These are phyloP conservation scores for Coniochaeta sp. DNA, from an alignment of 2,329 filamentous ascomycete species.

Conservation along the genomic window DNA sequence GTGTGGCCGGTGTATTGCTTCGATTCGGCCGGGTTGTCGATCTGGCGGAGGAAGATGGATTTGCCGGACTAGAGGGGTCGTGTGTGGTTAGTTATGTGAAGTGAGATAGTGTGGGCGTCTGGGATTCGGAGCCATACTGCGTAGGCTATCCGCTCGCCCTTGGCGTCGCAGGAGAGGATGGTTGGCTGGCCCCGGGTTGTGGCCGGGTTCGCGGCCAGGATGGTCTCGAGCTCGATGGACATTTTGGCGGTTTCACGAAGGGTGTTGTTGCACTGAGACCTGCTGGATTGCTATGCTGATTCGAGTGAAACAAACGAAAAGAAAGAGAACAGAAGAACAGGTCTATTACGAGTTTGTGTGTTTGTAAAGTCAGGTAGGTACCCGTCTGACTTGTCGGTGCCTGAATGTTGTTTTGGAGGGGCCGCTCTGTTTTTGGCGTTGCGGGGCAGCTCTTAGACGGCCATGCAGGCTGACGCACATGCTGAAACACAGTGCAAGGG, in stretches of 20 bases:
- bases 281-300: not conserved
- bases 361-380: not conserved
- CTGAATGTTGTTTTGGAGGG: too few relatives aligned
- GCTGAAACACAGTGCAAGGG: too few relatives aligned
- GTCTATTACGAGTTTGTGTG: not conserved
- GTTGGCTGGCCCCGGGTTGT: slow-evolving; percentile 84
- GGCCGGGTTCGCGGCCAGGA: slow-evolving; percentile 78
- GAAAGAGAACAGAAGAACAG: not conserved
- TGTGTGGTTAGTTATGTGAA: slow-evolving; percentile 1
- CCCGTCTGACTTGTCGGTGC: too few relatives aligned
- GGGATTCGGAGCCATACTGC: slow-evolving; percentile 53
- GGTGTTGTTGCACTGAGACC: not conserved
- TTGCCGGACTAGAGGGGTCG: slow-evolving; percentile 66
- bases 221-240: slow-evolving; percentile 55
- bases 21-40: slow-evolving; percentile 77
- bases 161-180: slow-evolving; percentile 77
- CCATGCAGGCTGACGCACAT: not conserved
- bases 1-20: slow-evolving; percentile 94
- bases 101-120: not conserved
- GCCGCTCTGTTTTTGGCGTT: slow-evolving; percentile 10
- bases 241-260: slow-evolving; percentile 17
- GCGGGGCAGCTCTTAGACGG: slow-evolving; percentile 15
- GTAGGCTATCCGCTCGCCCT: slow-evolving; percentile 88
- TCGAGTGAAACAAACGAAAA: not conserved
- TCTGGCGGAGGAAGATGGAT: slow-evolving; percentile 91